A percentile compares a stretch with the other conserved stretches of the same genome.
These are phyloP conservation scores for Hygrophila difformis DNA, from an alignment of 257 asterid genomes.

Conservation along the genomic window DNA sequence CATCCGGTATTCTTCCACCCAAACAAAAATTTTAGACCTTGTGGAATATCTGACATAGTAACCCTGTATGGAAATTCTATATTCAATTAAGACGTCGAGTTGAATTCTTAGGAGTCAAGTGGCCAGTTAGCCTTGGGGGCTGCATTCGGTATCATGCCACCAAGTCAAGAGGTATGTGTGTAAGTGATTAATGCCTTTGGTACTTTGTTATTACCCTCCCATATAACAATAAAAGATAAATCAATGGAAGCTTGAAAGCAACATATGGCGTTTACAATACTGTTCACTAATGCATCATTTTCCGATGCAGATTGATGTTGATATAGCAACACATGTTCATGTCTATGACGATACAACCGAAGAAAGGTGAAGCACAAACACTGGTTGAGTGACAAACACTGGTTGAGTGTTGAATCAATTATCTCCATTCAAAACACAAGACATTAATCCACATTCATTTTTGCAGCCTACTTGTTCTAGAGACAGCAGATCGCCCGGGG, in stretches of 20 bases:
- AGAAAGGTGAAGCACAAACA: constrained; percentile 39
- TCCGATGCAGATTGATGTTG: constrained; percentile 61
- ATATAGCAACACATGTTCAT: constrained; percentile 55
- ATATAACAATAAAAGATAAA: too few species aligned
- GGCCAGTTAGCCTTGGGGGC: constrained; percentile 85
- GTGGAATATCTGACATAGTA: constrained; percentile 2
- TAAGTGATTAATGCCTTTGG: background rate
- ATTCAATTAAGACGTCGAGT: constrained; percentile 11
- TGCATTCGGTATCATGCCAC: constrained; percentile 65
- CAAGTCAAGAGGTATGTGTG: constrained; percentile 51
- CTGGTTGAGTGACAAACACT: too few species aligned
- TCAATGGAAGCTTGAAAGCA: too few species aligned
- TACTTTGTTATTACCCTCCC: too few species aligned
- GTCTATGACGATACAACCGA: constrained; percentile 61
- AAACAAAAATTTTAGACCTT: background rate
- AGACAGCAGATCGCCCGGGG: constrained; percentile 91
- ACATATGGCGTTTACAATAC: too few species aligned
- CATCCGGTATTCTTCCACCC: constrained; percentile 74
- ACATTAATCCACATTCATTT: background rate
- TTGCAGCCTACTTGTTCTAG: constrained; percentile 79
- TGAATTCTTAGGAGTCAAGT: constrained; percentile 75
- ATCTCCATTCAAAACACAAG: background rate
- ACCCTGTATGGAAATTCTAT: constrained; percentile 12
- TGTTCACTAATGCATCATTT: too few species aligned
- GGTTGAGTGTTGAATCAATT: too few species aligned